Conservation (phyloP, 257 asterid genomes). For the Cinchona pubescens region DNA sequence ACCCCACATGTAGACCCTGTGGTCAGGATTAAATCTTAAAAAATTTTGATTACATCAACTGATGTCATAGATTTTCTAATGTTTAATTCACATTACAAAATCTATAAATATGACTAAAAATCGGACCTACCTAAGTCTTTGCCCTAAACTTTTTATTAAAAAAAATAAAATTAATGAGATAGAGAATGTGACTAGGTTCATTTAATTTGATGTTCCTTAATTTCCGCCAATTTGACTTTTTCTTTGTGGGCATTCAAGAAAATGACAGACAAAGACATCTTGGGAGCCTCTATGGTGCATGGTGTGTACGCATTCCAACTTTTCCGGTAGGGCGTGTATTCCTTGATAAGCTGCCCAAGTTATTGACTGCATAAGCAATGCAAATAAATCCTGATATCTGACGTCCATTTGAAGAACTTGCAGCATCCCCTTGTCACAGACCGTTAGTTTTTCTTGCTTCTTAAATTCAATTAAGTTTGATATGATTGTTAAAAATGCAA, state of each 20-base stretch:
- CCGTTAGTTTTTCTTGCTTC: neutral
- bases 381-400: neutral
- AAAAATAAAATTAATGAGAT: neutral
- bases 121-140: too few species aligned
- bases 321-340: neutral
- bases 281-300: neutral
- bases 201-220: neutral
- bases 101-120: too few species aligned
- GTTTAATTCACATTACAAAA: too few species aligned
- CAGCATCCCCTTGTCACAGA: too few species aligned
- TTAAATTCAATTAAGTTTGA: neutral
- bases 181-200: neutral
- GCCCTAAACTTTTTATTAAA: too few species aligned
- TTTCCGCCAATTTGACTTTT: neutral
- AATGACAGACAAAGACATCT: neutral
- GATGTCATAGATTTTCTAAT: too few species aligned
- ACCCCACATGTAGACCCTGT: too few species aligned
- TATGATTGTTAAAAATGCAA: neutral
- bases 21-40: too few species aligned
- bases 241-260: neutral
- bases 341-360: conserved; percentile 15
- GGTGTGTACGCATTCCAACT: neutral
- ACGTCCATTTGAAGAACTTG: neutral
- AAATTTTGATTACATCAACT: too few species aligned
- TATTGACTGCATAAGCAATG: neutral